phyloP scores from a whole-genome alignment of 139 green algal species.

The Auxenochlorella pyrenoidosa region DNA sequence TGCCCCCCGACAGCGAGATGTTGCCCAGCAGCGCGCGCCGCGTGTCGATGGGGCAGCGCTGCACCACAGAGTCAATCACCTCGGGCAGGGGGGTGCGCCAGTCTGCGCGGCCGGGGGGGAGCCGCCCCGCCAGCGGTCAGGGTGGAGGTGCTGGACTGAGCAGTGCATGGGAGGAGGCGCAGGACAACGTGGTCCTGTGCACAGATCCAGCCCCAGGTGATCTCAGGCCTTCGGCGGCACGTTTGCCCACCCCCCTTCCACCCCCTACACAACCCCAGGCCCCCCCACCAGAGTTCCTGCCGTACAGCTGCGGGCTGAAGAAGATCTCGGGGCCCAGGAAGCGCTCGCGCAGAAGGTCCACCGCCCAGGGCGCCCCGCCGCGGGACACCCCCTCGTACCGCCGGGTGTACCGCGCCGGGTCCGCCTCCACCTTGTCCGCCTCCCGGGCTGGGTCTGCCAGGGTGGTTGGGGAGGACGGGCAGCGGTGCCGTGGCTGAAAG shows the following conservation, averaged over 20 bases:
- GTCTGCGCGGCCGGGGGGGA: neutral
- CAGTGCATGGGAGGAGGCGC: neutral
- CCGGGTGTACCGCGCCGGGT: constrained; percentile 70
- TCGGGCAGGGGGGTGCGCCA: constrained; percentile 65
- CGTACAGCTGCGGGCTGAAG: constrained; percentile 78
- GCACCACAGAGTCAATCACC: constrained; percentile 76
- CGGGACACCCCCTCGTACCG: constrained; percentile 38
- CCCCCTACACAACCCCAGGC: neutral
- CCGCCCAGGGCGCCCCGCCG: constrained; percentile 47
- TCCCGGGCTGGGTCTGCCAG: constrained; percentile 70
- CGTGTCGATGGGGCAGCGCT: constrained; percentile 82
- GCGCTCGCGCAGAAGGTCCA: constrained; percentile 70
- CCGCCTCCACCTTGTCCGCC: constrained; percentile 63
- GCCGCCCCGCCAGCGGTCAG: no score
- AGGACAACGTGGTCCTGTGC: no score
- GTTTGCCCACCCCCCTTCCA: no score
- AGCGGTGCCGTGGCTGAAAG: neutral
- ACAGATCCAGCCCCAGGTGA: no score
- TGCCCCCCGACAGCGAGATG: constrained; percentile 73
- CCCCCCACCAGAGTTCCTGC: neutral
- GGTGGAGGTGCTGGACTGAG: neutral
- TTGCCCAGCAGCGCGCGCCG: constrained; percentile 80
- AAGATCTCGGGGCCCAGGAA: constrained; percentile 83
- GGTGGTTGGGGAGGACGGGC: neutral
- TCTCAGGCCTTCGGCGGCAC: no score